Percentiles rank a stretch among this genome's conserved stretches.
These are phyloP conservation scores for Corallochytrium limacisporum DNA, from an alignment of 78 protist genomes.

Conservation along the genomic window DNA sequence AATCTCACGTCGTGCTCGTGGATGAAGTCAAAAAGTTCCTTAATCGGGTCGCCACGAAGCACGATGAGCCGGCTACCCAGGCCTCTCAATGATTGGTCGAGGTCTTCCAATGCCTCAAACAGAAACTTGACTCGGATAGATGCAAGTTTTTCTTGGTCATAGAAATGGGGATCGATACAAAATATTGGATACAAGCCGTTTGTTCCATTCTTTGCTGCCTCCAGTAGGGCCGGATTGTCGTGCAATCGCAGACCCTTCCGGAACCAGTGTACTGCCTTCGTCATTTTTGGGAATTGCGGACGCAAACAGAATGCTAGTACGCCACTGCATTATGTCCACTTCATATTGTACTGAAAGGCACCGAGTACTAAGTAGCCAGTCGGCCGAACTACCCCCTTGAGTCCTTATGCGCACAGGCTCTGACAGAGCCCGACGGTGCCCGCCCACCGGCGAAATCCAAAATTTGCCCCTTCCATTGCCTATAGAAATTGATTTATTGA, in stretches of 20 bases:
- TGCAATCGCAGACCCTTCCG: conserved; percentile 26
- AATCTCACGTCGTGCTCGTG: background rate
- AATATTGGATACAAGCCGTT: background rate
- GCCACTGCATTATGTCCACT: too few species aligned
- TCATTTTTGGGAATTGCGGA: too few species aligned
- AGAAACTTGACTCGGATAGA: conserved; percentile 1
- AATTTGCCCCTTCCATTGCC: too few species aligned
- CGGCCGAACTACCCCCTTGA: too few species aligned
- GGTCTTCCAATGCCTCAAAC: conserved; percentile 4
- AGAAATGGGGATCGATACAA: background rate
- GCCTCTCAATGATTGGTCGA: background rate
- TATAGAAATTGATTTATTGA: too few species aligned
- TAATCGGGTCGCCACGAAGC: conserved; percentile 3
- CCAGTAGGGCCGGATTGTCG: conserved; percentile 22
- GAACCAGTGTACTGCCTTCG: conserved; percentile 20
- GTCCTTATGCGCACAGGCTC: too few species aligned
- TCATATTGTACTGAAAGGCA: too few species aligned
- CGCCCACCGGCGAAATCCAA: too few species aligned
- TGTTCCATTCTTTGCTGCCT: background rate
- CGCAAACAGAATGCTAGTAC: too few species aligned
- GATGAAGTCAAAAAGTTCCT: background rate
- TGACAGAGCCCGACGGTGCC: too few species aligned
- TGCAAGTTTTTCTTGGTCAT: background rate
- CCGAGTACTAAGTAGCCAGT: too few species aligned
- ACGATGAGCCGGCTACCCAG: conserved; percentile 19